Evolutionary conservation across 2,329 filamentous ascomycete species (phyloP).

Genomic region (Diaporthe ilicicola): DNA sequence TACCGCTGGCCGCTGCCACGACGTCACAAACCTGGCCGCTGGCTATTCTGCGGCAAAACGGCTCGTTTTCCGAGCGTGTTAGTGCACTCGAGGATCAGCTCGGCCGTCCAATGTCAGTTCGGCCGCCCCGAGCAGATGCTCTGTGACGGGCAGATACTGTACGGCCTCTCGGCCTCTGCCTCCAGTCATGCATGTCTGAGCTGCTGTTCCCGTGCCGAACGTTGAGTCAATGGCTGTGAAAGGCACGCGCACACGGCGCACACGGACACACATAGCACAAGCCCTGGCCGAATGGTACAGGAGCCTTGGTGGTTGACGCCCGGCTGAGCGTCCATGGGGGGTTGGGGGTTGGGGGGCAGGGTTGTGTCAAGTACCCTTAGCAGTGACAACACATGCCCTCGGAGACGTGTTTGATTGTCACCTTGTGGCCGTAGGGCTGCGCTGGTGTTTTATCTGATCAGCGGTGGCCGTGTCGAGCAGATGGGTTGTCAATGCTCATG

Average conservation of each 20-base stretch:
- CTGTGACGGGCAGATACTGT: background rate
- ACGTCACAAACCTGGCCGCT: no score
- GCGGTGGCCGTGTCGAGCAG: constrained; percentile 8
- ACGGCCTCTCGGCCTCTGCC: background rate
- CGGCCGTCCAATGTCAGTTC: background rate
- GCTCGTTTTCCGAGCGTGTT: background rate
- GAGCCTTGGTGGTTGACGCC: constrained; percentile 2
- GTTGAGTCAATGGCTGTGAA: constrained; percentile 9
- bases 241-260: background rate
- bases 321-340: background rate
- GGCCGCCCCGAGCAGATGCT: constrained; percentile 20
- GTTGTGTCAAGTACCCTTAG: constrained; percentile 3
- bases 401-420: background rate
- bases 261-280: background rate
- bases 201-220: constrained; percentile 7
- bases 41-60: background rate
- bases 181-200: constrained; percentile 17
- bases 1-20: background rate
- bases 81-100: background rate
- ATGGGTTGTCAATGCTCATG: background rate
- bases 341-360: background rate
- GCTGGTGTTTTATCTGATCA: constrained; percentile 23
- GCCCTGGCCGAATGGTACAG: background rate
- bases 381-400: background rate
- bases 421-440: constrained; percentile 5